Conservation (phyloP, 192 early-diverging fungal genomes). For the Backusella mclennaniae region DNA sequence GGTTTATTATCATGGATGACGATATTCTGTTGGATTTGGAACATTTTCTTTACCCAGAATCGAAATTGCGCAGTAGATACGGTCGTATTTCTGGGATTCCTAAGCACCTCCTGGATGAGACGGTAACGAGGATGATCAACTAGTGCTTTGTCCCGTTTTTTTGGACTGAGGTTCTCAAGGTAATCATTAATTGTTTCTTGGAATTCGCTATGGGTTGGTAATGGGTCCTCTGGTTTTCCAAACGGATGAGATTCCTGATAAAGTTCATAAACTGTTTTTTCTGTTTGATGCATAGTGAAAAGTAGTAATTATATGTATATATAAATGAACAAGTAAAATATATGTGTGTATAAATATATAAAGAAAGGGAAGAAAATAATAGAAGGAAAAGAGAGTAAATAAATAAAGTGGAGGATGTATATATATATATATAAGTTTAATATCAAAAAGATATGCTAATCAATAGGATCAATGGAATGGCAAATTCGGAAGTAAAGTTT, state of each 20-base stretch:
- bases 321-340: not conserved
- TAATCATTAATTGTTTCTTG: slow-evolving; percentile 42
- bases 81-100: slow-evolving; percentile 49
- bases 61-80: slow-evolving; percentile 55
- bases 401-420: not conserved
- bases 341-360: not conserved
- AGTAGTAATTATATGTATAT: not conserved
- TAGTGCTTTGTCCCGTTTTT: slow-evolving; percentile 53
- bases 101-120: slow-evolving; percentile 49
- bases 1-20: slow-evolving; percentile 53
- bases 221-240: slow-evolving; percentile 26
- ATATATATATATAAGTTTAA: not conserved
- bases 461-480: not conserved
- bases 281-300: not conserved
- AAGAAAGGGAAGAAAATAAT: slow-evolving; percentile 6
- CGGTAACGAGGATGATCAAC: slow-evolving; percentile 46
- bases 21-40: slow-evolving; percentile 40
- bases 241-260: not conserved
- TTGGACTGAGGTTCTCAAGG: slow-evolving; percentile 45
- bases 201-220: slow-evolving; percentile 46
- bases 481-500: slow-evolving; percentile 17
- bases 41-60: slow-evolving; percentile 60
- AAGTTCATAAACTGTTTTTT: not conserved
- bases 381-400: not conserved
- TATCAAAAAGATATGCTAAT: not conserved